These are phyloP conservation scores for Fusarium begoniae DNA, from an alignment of 2,329 filamentous ascomycete genomes.

Conservation along the genomic window DNA sequence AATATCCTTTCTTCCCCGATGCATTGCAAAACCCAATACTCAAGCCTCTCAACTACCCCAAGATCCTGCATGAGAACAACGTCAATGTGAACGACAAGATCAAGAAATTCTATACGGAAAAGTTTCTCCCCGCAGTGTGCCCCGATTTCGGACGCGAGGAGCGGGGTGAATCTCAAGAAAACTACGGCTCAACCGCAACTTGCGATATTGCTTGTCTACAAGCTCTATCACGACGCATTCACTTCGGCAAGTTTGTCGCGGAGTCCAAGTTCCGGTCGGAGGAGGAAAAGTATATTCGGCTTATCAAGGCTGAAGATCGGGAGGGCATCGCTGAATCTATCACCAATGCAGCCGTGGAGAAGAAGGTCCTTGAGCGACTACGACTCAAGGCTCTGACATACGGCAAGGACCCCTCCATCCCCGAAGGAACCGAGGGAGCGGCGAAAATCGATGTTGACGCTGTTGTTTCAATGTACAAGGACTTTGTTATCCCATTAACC, in stretches of 20 bases:
- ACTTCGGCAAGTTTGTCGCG: conserved; percentile 98
- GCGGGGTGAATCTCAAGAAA: conserved; percentile 86
- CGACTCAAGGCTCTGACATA: conserved; percentile 92
- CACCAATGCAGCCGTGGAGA: conserved; percentile 87
- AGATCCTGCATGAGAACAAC: conserved; percentile 85
- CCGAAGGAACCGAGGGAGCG: conserved; percentile 61
- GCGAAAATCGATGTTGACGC: conserved; percentile 93
- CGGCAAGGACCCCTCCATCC: conserved; percentile 83
- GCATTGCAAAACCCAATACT: conserved; percentile 83
- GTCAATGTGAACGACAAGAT: conserved; percentile 92
- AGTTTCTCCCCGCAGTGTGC: conserved; percentile 86
- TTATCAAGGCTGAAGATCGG: conserved; percentile 85
- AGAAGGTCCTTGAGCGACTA: conserved; percentile 88
- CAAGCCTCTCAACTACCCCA: conserved; percentile 87
- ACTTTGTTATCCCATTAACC: conserved; percentile 96
- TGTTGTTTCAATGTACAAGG: conserved; percentile 88
- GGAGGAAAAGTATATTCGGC: conserved; percentile 77
- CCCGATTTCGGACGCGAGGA: conserved; percentile 80
- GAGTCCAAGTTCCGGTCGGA: conserved; percentile 94
- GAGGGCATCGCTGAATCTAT: conserved; percentile 88
- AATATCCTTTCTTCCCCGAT: conserved; percentile 95
- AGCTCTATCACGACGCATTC: conserved; percentile 87
- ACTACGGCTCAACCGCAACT: conserved; percentile 92
- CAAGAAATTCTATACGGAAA: conserved; percentile 82
- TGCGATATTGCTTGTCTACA: conserved; percentile 92